Evolutionary conservation across 768 basidiomycete genomes (phyloP), one percentile per base, ranked within the genome.

Genomic region (Agrocybe chaxingu): DNA sequence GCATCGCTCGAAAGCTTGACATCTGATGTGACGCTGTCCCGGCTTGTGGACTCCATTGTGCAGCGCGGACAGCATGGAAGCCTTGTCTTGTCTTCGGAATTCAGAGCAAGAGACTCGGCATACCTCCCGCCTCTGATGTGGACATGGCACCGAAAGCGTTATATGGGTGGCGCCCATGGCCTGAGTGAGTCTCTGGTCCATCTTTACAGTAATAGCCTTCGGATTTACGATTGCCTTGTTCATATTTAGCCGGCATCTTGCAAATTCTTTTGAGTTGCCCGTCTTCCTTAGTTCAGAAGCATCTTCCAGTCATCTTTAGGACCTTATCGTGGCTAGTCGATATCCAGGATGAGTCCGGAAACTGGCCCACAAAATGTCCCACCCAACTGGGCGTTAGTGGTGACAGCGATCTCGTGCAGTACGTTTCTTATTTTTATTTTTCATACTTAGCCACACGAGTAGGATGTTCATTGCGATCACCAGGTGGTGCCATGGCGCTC

Each of bases 401-500:
- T 13, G 53, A 52, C 13, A 73, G 74, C 42, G 70, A 76, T 11
- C 64, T 80, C 10, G 67, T 82, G 1, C 80, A 82, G 79, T 81
- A 60, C 19, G 77, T 13, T 16, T 31, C 9, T 7, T 12, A 9
- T 42, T 19, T 40, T 34, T 4, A 12, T 50, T 19, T 29, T 9
- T 9, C 16, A 16, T n/a, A 10, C 19, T 42, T 8, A 35, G 10
- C 4, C 1, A n/a, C 35, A 10, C 9, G 12, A 18, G 19, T 2
- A 10, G 40, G 11, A 48, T 31, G 18, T 10, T 12, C 9, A 42
- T 41, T 37, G 13, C 19, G 11, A 37, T 13, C 44, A 10, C 12
- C 51, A 80, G 81, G 52, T 82, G 80, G 82, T 82, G 81, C 50
- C 82, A 82, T 52, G 81, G 82, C 41, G 80, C 80, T 9, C 64